Conservation (phyloP, 2,329 filamentous ascomycete genomes). For the Pseudogymnoascus sp. region DNA sequence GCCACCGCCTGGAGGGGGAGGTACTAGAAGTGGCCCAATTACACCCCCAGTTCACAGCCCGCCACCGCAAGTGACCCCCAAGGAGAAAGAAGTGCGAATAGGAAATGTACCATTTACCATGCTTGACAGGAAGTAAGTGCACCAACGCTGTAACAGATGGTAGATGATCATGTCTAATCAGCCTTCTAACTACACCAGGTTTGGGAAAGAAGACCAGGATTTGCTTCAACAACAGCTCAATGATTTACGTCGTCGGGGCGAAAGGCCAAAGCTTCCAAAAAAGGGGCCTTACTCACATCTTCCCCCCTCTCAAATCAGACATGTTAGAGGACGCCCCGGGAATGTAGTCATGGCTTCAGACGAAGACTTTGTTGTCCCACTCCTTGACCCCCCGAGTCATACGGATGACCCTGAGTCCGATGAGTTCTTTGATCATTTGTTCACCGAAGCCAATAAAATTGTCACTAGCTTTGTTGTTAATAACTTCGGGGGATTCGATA, state of each 20-base stretch:
- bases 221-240: too few species aligned
- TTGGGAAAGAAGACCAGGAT: neutral
- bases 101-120: too few species aligned
- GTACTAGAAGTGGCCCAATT: neutral
- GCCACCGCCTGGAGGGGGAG: neutral
- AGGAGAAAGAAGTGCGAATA: neutral
- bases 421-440: neutral
- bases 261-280: neutral
- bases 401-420: neutral
- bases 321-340: neutral
- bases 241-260: neutral
- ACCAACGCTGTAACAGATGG: neutral
- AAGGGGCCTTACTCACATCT: neutral
- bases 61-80: neutral
- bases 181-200: neutral
- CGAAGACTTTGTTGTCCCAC: neutral
- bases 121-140: neutral
- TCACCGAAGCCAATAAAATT: neutral
- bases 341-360: neutral
- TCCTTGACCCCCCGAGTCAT: neutral
- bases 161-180: neutral
- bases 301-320: neutral
- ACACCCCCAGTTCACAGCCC: neutral
- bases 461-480: neutral
- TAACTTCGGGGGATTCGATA: neutral